Percentiles rank a stretch among this genome's conserved stretches.
These are phyloP conservation scores for Pseudonitzschia pungens DNA, from an alignment of 108 stramenopile species.

Conservation along the genomic window DNA sequence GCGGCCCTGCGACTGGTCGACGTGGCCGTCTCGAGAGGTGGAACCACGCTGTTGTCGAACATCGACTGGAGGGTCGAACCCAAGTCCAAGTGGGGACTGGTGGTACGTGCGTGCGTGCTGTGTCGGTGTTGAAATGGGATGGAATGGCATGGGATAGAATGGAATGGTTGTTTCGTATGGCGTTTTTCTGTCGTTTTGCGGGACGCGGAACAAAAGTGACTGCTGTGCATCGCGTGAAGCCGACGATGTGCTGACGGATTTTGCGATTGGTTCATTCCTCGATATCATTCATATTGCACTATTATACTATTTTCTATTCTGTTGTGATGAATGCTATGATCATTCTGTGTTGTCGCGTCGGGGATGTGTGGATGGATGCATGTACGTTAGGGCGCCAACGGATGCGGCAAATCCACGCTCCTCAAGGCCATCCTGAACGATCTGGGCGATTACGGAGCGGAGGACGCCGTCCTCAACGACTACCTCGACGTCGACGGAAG, in stretches of 20 bases:
- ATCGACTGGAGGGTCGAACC: slow-evolving; percentile 82
- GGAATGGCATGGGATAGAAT: neutral
- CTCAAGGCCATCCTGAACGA: slow-evolving; percentile 83
- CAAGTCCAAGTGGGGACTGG: slow-evolving; percentile 53
- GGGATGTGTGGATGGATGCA: neutral
- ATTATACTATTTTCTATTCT: no score
- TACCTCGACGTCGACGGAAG: slow-evolving; percentile 26
- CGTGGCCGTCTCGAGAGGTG: slow-evolving; percentile 64
- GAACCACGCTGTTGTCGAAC: slow-evolving; percentile 46
- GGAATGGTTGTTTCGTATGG: no score
- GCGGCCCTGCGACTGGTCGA: slow-evolving; percentile 71
- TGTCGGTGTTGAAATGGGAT: neutral
- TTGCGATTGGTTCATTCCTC: no score
- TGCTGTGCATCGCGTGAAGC: no score
- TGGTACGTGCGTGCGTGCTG: neutral
- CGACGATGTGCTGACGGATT: no score
- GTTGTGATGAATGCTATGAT: no score
- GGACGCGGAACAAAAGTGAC: no score
- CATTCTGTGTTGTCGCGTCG: no score
- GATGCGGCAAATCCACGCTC: slow-evolving; percentile 54
- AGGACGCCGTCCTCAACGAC: neutral
- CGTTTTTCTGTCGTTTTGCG: no score
- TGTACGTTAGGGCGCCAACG: slow-evolving; percentile 22
- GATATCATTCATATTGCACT: no score
- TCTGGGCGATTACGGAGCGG: neutral